Evolutionary conservation across 257 asterid genomes (phyloP), one percentile per base, ranked within the genome.

Genomic region (Pogostemon cablin): DNA sequence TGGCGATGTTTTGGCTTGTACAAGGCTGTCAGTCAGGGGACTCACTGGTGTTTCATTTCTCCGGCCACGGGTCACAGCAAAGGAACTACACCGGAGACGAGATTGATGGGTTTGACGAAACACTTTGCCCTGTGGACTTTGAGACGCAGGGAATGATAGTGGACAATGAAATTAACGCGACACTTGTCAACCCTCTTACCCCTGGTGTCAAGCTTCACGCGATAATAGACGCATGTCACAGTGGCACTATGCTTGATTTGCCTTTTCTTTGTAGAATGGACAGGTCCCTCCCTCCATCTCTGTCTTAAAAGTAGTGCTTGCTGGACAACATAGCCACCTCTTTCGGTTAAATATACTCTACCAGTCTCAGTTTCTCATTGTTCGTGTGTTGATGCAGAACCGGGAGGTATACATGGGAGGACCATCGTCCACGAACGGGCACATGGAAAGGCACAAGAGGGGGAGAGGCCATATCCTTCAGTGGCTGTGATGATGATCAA

Each of bases 401-500:
- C 34, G 99, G 99, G 54, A 83, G 85, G 37, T 87, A 83, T 65
- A 35, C 73, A 50, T 95, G 99, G 99, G 98, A 95, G 80, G 98
- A 95, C 59, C 99, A 95, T 72, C 98, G 99, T 6, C 99, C 99
- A 11, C 82, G 74, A 65, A 76, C 99, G 35, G 98, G 99, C 9
- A 55, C 81, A 4, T 95, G 96, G 98, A 95, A 91, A 86, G 99
- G 99, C 57, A 87, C 99, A 35, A 91, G 84, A 20, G 98, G 99
- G 9, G 99, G 99, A 67, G 99, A 95, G 75, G 98, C 82, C 64
- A 83, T 95, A 76, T 95, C 97, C 38, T 95, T 95, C 77, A 95
- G 98, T 67, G 98, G 99, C 20, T 95, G 99, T 68, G 96, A 89
- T 44, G 99, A 95, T 71, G 78, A 91, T 81, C 99, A 95, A 82